phyloP scores from a whole-genome alignment of 2,329 filamentous ascomycete genomes.

The Aspergillus udagawae region DNA sequence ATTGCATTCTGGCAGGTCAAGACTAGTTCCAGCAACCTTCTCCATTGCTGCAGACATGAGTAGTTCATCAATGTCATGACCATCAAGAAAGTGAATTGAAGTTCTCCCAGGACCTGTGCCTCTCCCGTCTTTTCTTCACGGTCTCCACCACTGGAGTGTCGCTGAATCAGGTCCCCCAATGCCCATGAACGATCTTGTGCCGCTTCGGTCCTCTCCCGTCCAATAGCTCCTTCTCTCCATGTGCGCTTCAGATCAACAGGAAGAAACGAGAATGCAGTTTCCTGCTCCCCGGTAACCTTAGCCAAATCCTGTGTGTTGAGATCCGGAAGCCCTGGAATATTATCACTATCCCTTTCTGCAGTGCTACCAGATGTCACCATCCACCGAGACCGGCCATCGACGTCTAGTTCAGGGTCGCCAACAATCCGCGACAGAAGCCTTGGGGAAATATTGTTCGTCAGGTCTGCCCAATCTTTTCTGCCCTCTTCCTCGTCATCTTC shows the following conservation, averaged over 20 bases:
- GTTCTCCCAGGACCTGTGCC: conserved; percentile 50
- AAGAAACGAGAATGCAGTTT: conserved; percentile 51
- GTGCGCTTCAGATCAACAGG: conserved; percentile 59
- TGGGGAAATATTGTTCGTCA: conserved; percentile 51
- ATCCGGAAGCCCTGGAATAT: conserved; percentile 55
- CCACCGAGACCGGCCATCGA: conserved; percentile 47
- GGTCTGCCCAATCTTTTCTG: conserved; percentile 49
- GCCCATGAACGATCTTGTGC: conserved; percentile 62
- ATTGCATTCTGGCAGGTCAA: conserved; percentile 55
- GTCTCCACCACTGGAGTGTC: conserved; percentile 31
- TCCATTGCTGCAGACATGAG: conserved; percentile 64
- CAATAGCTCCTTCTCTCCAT: conserved; percentile 59
- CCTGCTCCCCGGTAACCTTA: conserved; percentile 30
- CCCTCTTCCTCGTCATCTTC: conserved; percentile 36
- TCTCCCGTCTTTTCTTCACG: conserved; percentile 25
- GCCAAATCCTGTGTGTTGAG: conserved; percentile 13
- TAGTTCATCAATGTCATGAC: conserved; percentile 62
- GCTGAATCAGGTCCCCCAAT: conserved; percentile 49
- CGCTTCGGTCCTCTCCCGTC: conserved; percentile 58
- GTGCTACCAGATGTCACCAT: conserved; percentile 56
- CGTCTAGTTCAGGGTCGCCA: conserved; percentile 35
- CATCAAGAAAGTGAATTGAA: conserved; percentile 62
- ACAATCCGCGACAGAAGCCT: conserved; percentile 49
- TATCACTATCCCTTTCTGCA: conserved; percentile 53
- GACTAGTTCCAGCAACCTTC: conserved; percentile 53